Evolutionary conservation across 768 basidiomycete genomes (phyloP), one percentile per base, ranked within the genome.

Genomic region (Chalciporus piperatus): DNA sequence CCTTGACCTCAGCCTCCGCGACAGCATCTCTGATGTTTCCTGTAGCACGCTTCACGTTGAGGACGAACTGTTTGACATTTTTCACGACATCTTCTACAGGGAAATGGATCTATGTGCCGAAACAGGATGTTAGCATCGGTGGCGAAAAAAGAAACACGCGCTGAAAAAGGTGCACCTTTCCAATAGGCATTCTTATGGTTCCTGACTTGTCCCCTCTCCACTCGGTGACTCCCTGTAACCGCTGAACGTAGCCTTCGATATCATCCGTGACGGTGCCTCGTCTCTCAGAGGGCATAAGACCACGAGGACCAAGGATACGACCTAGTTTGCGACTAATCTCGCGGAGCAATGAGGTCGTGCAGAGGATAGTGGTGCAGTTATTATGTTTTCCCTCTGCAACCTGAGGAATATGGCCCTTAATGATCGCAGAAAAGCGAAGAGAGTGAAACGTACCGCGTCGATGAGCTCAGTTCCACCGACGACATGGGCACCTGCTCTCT

Each of bases 181-280:
- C 92, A 55, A 94, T 83, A 33, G 92, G 84, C 45, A 88, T 80
- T 39, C 89, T 82, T 43, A 98, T 91, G 25, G 84, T 85, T 8
- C 96, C 94, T 25, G 76, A 69, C 65, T 87, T 87, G 72, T 97
- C 93, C 9, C 91, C 92, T 70, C 85, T 91, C 93, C 96, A 99
- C 65, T 98, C 94, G 41, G 86, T 83, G 4, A 86, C 85, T 12
- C 90, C 92, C 50, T 83, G 81, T 32, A 96, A 79, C 44, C 82
- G 81, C 59, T 82, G 78, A 50, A 99, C 84, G 57, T 89, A 95
- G 12, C 83, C 84, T 13, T 78, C 85, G 38, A 98, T 76, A 53
- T 98, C 92, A 45, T 93, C 89, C 2, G 92, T 91, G 17, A 98
- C 96, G 1, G 95, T 95, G 5, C 97, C 97, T 51, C 94, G 80